Evolutionary conservation across 805 yeast species (phyloP).

Genomic region (Yarrowia sp.): DNA sequence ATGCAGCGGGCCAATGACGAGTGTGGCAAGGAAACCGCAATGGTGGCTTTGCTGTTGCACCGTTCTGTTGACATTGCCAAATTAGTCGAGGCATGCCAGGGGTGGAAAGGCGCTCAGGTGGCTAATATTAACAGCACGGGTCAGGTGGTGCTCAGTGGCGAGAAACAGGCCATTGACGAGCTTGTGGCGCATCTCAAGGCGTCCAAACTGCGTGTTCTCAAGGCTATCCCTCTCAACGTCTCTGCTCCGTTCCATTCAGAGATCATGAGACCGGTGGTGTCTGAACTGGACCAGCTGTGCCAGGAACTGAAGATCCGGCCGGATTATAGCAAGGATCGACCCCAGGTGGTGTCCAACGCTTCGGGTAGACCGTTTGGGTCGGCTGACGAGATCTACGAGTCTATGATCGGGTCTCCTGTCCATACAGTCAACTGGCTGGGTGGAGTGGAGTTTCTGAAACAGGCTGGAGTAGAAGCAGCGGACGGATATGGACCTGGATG

Average conservation of each 20-base stretch:
- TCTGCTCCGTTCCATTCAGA: conserved; percentile 29
- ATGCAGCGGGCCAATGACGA: conserved; percentile 28
- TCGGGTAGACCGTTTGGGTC: conserved; percentile 24
- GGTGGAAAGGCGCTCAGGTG: conserved; percentile 16
- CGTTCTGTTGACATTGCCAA: neutral
- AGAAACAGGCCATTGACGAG: neutral
- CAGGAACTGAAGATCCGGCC: conserved; percentile 1
- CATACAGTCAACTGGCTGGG: conserved; percentile 30
- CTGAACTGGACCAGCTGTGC: neutral
- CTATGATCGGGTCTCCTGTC: conserved; percentile 15
- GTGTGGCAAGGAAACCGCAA: conserved; percentile 6
- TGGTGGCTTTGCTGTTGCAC: conserved; percentile 26
- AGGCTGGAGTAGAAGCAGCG: neutral
- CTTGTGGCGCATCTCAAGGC: conserved; percentile 7
- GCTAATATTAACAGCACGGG: conserved; percentile 25
- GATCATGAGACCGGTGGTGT: conserved; percentile 22
- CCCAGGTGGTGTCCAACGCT: conserved; percentile 20
- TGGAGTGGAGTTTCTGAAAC: neutral
- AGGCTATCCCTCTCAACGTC: conserved; percentile 27
- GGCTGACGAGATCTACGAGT: conserved; percentile 18
- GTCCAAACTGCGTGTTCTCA: conserved; percentile 1
- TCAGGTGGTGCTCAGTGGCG: conserved; percentile 28
- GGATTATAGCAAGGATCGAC: conserved; percentile 11
- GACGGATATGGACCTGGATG: conserved; percentile 31
- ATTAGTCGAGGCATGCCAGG: conserved; percentile 2